phyloP scores from a whole-genome alignment of 495 filamentous ascomycete species.

The Pyrenula massariospora region DNA sequence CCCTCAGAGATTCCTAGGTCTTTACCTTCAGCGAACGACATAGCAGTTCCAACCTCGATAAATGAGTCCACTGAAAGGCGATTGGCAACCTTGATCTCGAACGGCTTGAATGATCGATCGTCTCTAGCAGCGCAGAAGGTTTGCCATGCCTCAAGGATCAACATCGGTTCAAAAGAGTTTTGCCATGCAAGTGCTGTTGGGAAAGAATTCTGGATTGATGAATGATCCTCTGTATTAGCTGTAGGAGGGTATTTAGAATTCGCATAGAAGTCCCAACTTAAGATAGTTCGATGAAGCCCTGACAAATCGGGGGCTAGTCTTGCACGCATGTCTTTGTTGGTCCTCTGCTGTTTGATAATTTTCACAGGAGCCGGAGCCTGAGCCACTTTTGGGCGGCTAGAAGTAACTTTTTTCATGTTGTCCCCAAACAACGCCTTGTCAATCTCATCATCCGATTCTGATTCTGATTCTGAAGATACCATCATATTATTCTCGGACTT shows the following conservation, averaged over 20 bases:
- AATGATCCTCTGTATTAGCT: slow-evolving; percentile 55
- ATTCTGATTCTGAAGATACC: slow-evolving; percentile 69
- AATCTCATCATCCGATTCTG: slow-evolving; percentile 57
- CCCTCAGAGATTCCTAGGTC: slow-evolving; percentile 68
- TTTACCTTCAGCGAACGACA: slow-evolving; percentile 49
- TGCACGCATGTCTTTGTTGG: slow-evolving; percentile 85
- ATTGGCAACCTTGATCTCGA: slow-evolving; percentile 74
- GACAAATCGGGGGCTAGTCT: slow-evolving; percentile 83
- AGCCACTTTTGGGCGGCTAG: slow-evolving; percentile 26
- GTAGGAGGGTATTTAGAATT: slow-evolving; percentile 70
- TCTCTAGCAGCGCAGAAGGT: slow-evolving; percentile 82
- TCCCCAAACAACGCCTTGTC: slow-evolving; percentile 51
- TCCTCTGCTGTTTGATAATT: slow-evolving; percentile 64
- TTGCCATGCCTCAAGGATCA: slow-evolving; percentile 93
- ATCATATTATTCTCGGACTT: slow-evolving; percentile 67
- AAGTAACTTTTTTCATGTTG: slow-evolving; percentile 38
- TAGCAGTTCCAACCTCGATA: slow-evolving; percentile 75
- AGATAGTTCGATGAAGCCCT: slow-evolving; percentile 68
- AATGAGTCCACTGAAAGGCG: slow-evolving; percentile 86
- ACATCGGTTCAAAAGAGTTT: slow-evolving; percentile 76
- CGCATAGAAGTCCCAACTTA: slow-evolving; percentile 91
- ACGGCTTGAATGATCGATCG: slow-evolving; percentile 63
- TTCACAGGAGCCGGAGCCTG: slow-evolving; percentile 57
- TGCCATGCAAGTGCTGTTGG: slow-evolving; percentile 67
- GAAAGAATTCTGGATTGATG: slow-evolving; percentile 64